Evolutionary conservation across 73 alveolate genomes (phyloP).

Genomic region (Tetrahymena malaccensis): DNA sequence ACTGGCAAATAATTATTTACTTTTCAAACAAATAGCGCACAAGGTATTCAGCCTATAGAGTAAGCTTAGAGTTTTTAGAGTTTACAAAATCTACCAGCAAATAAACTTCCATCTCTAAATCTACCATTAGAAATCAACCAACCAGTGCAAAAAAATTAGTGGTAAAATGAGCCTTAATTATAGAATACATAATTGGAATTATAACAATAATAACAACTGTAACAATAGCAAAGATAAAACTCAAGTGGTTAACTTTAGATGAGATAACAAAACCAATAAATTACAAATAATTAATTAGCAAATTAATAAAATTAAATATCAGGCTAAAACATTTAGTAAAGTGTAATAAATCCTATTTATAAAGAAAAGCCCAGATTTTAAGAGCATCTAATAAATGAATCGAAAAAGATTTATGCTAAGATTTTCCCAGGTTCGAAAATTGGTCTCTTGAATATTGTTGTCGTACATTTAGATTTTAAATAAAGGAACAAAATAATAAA

Average conservation of each 20-base stretch:
- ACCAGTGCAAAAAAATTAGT: neutral
- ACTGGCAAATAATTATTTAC: neutral
- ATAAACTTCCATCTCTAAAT: neutral
- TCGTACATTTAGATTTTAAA: neutral
- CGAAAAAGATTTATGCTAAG: neutral
- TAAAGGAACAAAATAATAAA: neutral
- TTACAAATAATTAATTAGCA: no score
- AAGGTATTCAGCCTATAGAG: neutral
- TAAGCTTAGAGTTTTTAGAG: no score
- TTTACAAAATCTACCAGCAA: no score
- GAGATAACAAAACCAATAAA: neutral
- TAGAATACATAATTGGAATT: no score
- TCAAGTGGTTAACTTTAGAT: neutral
- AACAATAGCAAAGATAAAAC: no score
- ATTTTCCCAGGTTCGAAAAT: neutral
- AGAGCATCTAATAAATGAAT: neutral
- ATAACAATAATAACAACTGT: neutral
- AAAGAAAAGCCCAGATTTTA: neutral
- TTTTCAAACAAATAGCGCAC: no score
- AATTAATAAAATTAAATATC: no score
- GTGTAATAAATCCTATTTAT: neutral
- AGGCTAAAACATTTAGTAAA: no score
- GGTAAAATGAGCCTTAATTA: neutral
- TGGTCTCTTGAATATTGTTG: neutral
- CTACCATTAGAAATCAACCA: neutral